Conservation (phyloP, 768 basidiomycete species). For the Rhodotorula babjevae region DNA sequence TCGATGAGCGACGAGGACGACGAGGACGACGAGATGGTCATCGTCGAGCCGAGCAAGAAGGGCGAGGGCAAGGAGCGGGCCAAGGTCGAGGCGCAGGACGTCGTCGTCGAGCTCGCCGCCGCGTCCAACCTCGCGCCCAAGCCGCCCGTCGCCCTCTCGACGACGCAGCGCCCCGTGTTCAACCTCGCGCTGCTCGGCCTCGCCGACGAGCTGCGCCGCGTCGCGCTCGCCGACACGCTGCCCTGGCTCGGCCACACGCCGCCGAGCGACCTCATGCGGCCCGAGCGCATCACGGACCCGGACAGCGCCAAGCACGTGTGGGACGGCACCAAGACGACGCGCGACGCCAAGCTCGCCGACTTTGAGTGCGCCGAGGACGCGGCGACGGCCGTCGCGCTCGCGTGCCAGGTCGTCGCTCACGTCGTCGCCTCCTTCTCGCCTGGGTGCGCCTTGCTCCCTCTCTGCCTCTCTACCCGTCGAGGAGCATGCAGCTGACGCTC, state of each 20-base stretch:
- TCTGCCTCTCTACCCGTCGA: constrained; percentile 44
- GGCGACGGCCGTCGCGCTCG: constrained; percentile 52
- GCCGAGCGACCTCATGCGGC: background rate
- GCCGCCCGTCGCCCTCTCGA: background rate
- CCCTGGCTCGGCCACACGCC: constrained; percentile 13
- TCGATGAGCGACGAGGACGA: background rate
- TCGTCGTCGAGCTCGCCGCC: background rate
- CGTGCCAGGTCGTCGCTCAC: constrained; percentile 64
- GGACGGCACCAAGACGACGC: constrained; percentile 3
- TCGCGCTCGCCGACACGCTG: background rate
- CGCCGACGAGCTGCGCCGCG: background rate
- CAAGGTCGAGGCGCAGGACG: background rate
- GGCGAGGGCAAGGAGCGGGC: background rate
- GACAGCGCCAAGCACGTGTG: constrained; percentile 5
- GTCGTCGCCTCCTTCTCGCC: constrained; percentile 65
- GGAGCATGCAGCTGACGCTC: constrained; percentile 46
- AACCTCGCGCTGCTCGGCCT: constrained; percentile 8
- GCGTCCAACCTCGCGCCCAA: too few species aligned
- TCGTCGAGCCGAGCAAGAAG: too few species aligned
- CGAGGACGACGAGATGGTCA: background rate
- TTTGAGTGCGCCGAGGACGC: background rate
- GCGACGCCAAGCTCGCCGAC: background rate
- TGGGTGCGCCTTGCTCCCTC: constrained; percentile 59
- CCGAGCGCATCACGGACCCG: background rate
- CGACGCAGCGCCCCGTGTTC: constrained; percentile 4